These are phyloP conservation scores for Lachancea sp. DNA, from an alignment of 805 yeast species.

Conservation along the genomic window DNA sequence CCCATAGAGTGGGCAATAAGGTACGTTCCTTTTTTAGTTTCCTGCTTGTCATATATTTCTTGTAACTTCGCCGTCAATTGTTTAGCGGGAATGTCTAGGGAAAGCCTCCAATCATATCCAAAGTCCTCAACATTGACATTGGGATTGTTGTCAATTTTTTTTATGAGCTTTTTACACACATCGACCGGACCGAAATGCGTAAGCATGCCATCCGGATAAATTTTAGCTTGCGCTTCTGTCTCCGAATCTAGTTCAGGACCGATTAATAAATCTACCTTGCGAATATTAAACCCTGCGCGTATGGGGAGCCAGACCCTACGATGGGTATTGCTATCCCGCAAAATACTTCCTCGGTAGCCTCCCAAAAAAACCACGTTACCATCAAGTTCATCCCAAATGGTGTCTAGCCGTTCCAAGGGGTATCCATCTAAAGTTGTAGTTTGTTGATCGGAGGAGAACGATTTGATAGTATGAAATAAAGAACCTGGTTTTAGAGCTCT, in stretches of 20 bases:
- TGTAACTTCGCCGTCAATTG: slow-evolving; percentile 46
- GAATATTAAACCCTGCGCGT: slow-evolving; percentile 73
- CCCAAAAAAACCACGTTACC: slow-evolving; percentile 82
- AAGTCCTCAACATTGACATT: slow-evolving; percentile 60
- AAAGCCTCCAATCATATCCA: slow-evolving; percentile 93
- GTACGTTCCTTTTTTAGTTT: slow-evolving; percentile 48
- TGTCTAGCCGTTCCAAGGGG: slow-evolving; percentile 27
- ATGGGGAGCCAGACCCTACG: slow-evolving; percentile 81
- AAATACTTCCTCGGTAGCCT: slow-evolving; percentile 80
- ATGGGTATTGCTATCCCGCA: slow-evolving; percentile 57
- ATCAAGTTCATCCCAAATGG: slow-evolving; percentile 52
- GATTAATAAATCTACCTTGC: slow-evolving; percentile 59
- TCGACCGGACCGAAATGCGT: slow-evolving; percentile 86
- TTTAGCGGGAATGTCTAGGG: slow-evolving; percentile 49
- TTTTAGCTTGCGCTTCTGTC: slow-evolving; percentile 40
- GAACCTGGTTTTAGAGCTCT: slow-evolving; percentile 50
- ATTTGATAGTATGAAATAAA: slow-evolving; percentile 21
- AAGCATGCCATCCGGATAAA: slow-evolving; percentile 71
- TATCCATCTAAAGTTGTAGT: slow-evolving; percentile 25
- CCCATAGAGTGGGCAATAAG: slow-evolving; percentile 94
- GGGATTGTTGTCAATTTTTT: slow-evolving; percentile 47
- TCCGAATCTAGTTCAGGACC: slow-evolving; percentile 77
- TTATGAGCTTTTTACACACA: slow-evolving; percentile 55
- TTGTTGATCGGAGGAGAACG: slow-evolving; percentile 17
- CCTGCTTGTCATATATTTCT: slow-evolving; percentile 36